phyloP scores from a whole-genome alignment of 1,284 basidiomycete genomes.

The Pisolithus thermaeus region DNA sequence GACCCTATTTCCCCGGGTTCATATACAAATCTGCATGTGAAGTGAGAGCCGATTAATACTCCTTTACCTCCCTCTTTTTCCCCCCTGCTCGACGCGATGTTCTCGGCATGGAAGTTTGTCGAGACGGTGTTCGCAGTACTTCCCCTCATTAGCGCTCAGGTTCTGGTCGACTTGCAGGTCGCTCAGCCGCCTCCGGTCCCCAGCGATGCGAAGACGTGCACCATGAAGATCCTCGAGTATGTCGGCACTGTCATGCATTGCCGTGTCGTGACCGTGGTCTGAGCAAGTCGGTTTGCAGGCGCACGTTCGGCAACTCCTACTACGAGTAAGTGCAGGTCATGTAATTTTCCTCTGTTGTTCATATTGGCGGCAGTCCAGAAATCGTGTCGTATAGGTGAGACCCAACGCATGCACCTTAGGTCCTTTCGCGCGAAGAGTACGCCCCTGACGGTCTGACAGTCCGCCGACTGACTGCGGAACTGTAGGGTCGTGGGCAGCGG shows the following conservation, averaged over 20 bases:
- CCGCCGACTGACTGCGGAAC: constrained; percentile 70
- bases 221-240: constrained; percentile 58
- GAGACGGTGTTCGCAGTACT: constrained; percentile 9
- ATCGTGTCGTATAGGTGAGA: constrained; percentile 59
- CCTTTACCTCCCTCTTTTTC: too few species aligned
- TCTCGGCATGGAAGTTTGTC: constrained; percentile 8
- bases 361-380: constrained; percentile 43
- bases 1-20: too few species aligned
- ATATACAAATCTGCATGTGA: too few species aligned
- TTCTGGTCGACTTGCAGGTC: constrained; percentile 68
- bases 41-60: too few species aligned
- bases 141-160: constrained; percentile 28
- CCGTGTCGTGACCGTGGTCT: background rate
- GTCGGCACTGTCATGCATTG: constrained; percentile 18
- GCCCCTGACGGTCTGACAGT: constrained; percentile 28
- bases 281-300: constrained; percentile 33
- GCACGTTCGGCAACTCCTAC: constrained; percentile 65
- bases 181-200: constrained; percentile 64
- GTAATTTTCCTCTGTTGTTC: constrained; percentile 2
- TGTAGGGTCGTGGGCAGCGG: constrained; percentile 67
- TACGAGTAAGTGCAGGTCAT: background rate
- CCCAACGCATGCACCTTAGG: background rate
- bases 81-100: constrained; percentile 8
- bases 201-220: constrained; percentile 52
- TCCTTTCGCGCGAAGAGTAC: background rate